phyloP scores from a whole-genome alignment of 2,329 filamentous ascomycete species.

The Westerdykella ornata region DNA sequence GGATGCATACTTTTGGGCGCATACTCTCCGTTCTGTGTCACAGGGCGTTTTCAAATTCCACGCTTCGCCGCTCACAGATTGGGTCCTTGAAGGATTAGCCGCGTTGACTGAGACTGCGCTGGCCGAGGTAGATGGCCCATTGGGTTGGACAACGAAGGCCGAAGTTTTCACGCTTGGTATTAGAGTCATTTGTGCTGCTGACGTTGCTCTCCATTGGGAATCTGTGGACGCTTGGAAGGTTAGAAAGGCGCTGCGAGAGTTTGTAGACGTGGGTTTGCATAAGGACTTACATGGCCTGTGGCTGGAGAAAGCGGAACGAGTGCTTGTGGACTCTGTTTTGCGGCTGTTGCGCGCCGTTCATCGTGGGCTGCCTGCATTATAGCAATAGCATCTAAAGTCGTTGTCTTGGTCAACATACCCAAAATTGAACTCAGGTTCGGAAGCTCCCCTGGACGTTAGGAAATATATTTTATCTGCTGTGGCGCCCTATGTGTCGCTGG shows the following conservation, averaged over 20 bases:
- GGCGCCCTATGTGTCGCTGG: no score
- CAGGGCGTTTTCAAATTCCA: slow-evolving; percentile 17
- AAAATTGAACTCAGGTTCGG: no score
- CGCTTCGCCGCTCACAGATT: slow-evolving; percentile 30
- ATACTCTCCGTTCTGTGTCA: slow-evolving; percentile 40
- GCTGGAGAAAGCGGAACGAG: slow-evolving; percentile 30
- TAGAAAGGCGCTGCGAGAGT: slow-evolving; percentile 19
- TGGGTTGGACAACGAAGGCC: slow-evolving; percentile 66
- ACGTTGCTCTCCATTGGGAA: slow-evolving; percentile 34
- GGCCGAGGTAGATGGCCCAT: slow-evolving; percentile 52
- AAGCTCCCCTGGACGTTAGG: no score
- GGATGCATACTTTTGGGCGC: slow-evolving; percentile 64
- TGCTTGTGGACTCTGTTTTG: slow-evolving; percentile 16
- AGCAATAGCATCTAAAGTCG: not conserved
- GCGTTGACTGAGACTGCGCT: slow-evolving; percentile 36
- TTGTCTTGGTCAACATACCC: no score
- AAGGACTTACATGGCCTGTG: slow-evolving; percentile 33
- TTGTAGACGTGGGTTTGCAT: slow-evolving; percentile 16
- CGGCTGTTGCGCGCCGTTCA: not conserved
- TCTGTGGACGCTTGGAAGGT: slow-evolving; percentile 17
- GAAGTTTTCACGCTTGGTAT: slow-evolving; percentile 59
- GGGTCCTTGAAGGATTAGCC: slow-evolving; percentile 48
- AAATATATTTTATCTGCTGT: no score
- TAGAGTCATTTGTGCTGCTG: slow-evolving; percentile 38
- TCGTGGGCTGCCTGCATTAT: not conserved